Percentiles rank a stretch among this genome's conserved stretches.
phyloP scores from a whole-genome alignment of 805 yeast species.

The Candida coleopterorum region DNA sequence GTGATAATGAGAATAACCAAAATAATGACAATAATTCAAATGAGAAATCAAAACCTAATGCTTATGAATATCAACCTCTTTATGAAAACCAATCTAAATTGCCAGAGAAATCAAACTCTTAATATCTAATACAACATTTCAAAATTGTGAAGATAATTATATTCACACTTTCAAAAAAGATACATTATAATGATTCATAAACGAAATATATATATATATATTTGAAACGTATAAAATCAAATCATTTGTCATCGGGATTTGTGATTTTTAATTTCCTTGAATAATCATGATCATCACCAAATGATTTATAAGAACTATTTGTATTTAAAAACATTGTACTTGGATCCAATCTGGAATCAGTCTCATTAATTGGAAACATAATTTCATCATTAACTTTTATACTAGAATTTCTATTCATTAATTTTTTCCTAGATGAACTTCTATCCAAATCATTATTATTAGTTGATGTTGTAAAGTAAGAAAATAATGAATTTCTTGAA shows the following conservation, averaged over 20 bases:
- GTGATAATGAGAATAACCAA: conserved; percentile 30
- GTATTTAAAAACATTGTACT: conserved; percentile 22
- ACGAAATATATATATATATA: too few relatives aligned
- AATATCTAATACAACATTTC: too few relatives aligned
- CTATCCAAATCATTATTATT: conserved; percentile 18
- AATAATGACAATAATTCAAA: conserved; percentile 13
- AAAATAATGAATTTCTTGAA: conserved; percentile 26
- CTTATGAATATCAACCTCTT: conserved; percentile 84
- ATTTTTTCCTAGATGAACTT: conserved; percentile 26
- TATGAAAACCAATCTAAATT: conserved; percentile 28
- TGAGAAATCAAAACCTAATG: conserved; percentile 51
- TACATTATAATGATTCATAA: too few relatives aligned
- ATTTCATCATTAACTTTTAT: conserved; percentile 8
- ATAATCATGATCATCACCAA: conserved; percentile 32
- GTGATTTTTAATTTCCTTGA: conserved; percentile 27
- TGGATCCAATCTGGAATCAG: conserved; percentile 21
- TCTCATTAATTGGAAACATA: conserved; percentile 33
- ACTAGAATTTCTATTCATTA: conserved; percentile 10
- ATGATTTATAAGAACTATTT: conserved; percentile 24
- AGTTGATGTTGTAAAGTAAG: conserved; percentile 17
- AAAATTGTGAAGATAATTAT: too few relatives aligned
- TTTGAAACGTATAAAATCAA: too few relatives aligned
- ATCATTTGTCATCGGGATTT: conserved; percentile 17
- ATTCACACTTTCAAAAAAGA: too few relatives aligned
- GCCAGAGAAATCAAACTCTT: background rate